Percentiles rank a stretch among this genome's conserved stretches.
phyloP scores from a whole-genome alignment of 169 alveolate genomes.

The Plasmodium falciparum region DNA sequence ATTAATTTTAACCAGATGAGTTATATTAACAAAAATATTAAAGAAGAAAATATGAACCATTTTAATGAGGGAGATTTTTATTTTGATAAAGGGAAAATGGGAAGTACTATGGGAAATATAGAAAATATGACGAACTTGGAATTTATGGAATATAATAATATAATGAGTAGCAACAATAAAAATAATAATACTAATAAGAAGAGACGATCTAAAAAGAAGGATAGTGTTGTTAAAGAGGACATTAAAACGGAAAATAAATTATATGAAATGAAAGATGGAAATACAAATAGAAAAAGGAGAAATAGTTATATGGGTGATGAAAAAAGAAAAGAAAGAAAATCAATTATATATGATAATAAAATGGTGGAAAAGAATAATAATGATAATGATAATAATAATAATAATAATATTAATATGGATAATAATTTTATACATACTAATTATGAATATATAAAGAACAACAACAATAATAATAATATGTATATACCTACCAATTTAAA shows the following conservation, averaged over 20 bases:
- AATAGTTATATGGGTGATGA: constrained; percentile 23
- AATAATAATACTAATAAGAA: background rate
- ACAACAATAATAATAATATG: background rate
- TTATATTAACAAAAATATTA: too few species aligned
- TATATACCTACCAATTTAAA: background rate
- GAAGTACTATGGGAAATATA: background rate
- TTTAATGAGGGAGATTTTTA: background rate
- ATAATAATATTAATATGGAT: constrained; percentile 2
- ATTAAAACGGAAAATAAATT: background rate
- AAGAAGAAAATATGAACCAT: too few species aligned
- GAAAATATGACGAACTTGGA: background rate
- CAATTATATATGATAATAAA: background rate
- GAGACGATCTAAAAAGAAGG: background rate
- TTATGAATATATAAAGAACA: background rate
- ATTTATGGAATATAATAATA: background rate
- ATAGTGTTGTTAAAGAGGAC: background rate
- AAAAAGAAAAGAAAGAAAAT: constrained; percentile 52
- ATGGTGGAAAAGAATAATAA: background rate
- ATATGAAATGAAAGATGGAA: background rate
- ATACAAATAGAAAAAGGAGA: constrained; percentile 51
- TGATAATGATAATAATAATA: background rate
- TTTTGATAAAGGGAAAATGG: background rate
- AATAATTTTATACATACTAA: background rate
- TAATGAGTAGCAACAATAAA: background rate
- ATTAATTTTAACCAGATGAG: too few species aligned